Evolutionary conservation across 78 protist genomes (phyloP).

Genomic region (Monocercomonoides exilis): DNA sequence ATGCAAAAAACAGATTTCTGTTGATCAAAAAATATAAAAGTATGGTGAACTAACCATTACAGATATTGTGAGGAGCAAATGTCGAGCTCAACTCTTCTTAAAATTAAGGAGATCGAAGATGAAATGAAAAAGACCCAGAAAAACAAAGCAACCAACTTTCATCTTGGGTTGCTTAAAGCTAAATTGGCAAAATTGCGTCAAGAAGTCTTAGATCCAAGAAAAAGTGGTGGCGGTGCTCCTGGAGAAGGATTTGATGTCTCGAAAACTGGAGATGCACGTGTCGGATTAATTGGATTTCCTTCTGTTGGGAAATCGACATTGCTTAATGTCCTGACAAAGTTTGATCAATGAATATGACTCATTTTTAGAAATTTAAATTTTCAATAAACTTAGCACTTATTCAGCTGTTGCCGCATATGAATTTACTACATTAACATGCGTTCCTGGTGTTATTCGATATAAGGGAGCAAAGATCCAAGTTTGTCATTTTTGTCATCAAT

Average conservation of each 20-base stretch:
- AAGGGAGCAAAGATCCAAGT: slow-evolving; percentile 88
- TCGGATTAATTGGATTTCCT: slow-evolving; percentile 83
- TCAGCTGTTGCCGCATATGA: slow-evolving; percentile 85
- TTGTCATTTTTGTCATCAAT: slow-evolving; percentile 81
- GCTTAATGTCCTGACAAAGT: slow-evolving; percentile 54
- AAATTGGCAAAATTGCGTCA: slow-evolving; percentile 70
- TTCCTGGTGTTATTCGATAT: slow-evolving; percentile 85
- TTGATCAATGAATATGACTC: too few relatives aligned
- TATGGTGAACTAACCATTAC: too few relatives aligned
- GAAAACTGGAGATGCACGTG: slow-evolving; percentile 56
- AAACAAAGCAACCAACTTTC: slow-evolving; percentile 86
- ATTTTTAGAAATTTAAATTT: too few relatives aligned
- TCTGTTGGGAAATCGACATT: slow-evolving; percentile 98
- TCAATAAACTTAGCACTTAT: neutral
- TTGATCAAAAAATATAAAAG: too few relatives aligned
- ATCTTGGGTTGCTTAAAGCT: slow-evolving; percentile 80
- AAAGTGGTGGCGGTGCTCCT: slow-evolving; percentile 30
- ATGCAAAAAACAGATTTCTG: too few relatives aligned
- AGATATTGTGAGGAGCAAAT: too few relatives aligned
- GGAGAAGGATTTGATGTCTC: slow-evolving; percentile 86
- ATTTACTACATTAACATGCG: slow-evolving; percentile 97
- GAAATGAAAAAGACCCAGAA: slow-evolving; percentile 92
- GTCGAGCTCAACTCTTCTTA: slow-evolving; percentile 58
- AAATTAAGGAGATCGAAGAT: slow-evolving; percentile 67
- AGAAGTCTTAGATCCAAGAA: slow-evolving; percentile 37